phyloP scores from a whole-genome alignment of 1,284 basidiomycete species.

The Ceratobasidium sp. region DNA sequence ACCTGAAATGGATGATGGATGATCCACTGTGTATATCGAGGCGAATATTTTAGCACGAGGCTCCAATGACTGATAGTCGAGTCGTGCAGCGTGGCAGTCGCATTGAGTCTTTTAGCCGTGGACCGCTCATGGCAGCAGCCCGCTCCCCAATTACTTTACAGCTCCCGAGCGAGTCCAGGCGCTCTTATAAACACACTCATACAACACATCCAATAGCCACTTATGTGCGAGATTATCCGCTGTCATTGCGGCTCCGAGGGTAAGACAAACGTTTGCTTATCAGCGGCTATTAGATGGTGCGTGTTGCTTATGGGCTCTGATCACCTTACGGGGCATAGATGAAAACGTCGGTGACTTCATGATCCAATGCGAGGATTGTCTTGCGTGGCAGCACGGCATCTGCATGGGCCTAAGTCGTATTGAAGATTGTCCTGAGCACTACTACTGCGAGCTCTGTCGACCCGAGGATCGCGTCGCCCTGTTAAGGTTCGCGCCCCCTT shows the following conservation, averaged over 20 bases:
- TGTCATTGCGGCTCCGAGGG: conserved; percentile 91
- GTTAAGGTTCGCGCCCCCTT: conserved; percentile 34
- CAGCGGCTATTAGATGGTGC: conserved; percentile 31
- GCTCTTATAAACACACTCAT: conserved; percentile 15
- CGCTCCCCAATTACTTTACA: no score
- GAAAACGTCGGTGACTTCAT: conserved; percentile 87
- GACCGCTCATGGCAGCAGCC: no score
- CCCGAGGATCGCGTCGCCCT: conserved; percentile 88
- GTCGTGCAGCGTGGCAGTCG: no score
- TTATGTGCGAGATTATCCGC: conserved; percentile 89
- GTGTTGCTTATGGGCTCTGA: conserved; percentile 47
- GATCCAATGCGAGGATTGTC: conserved; percentile 97
- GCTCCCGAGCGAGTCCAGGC: conserved; percentile 4
- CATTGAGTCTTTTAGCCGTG: no score
- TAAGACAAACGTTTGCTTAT: conserved; percentile 61
- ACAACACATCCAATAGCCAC: conserved; percentile 73
- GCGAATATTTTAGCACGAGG: no score
- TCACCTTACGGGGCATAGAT: conserved; percentile 72
- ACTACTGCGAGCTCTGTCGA: conserved; percentile 94
- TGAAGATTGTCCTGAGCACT: conserved; percentile 82
- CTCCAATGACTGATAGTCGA: no score
- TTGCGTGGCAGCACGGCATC: conserved; percentile 97
- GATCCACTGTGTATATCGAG: no score
- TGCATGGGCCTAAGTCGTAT: conserved; percentile 95
- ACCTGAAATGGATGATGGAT: no score